Conservation (phyloP, 257 asterid species). For the Leptodermis oblonga region DNA sequence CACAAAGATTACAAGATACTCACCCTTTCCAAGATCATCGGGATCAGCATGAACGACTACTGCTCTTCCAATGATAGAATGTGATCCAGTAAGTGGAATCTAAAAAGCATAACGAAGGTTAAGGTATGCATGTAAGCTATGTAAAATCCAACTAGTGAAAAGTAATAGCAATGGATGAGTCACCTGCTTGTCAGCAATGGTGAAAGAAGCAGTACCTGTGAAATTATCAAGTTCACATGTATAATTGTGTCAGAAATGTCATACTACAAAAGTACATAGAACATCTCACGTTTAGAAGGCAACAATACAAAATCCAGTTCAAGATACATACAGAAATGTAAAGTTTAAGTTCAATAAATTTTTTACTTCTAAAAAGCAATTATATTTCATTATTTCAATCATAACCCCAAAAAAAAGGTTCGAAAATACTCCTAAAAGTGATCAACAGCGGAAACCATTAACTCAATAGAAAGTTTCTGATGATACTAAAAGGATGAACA, state of each 20-base stretch:
- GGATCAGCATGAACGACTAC: slow-evolving; percentile 99
- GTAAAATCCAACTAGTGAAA: not conserved
- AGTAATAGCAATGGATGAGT: slow-evolving; percentile 9
- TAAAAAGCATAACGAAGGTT: slow-evolving; percentile 17
- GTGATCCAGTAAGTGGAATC: slow-evolving; percentile 84
- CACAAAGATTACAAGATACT: slow-evolving; percentile 18
- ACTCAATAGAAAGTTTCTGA: not conserved
- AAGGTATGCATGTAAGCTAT: not conserved
- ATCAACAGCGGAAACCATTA: not conserved
- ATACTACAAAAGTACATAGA: no score
- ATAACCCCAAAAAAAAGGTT: not conserved
- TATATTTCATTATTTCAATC: not conserved
- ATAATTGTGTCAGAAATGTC: not conserved
- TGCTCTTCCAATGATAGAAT: slow-evolving; percentile 91
- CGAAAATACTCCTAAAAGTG: no score
- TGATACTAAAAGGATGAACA: not conserved
- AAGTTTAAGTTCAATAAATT: not conserved
- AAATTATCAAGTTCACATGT: slow-evolving; percentile 1
- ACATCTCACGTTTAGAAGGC: not conserved
- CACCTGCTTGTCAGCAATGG: slow-evolving; percentile 73
- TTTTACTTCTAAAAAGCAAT: not conserved
- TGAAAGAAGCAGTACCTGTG: slow-evolving; percentile 66
- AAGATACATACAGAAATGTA: not conserved
- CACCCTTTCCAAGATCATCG: slow-evolving; percentile 96
- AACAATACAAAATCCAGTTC: not conserved